Evolutionary conservation across 805 yeast genomes (phyloP).

Genomic region (Candida mattraensis): DNA sequence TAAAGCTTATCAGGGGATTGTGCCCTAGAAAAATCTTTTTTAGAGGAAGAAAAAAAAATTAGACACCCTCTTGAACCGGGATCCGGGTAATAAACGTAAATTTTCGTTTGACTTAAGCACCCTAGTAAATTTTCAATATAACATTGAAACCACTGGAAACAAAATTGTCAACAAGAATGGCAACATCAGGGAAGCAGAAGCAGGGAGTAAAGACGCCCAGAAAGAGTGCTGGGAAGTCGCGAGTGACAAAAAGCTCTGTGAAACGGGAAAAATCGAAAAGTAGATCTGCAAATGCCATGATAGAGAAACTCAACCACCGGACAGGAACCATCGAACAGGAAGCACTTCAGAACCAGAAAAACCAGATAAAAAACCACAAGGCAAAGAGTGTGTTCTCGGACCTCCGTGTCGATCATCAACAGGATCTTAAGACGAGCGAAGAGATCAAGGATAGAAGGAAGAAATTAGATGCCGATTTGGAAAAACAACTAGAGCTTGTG

Average conservation of each 20-base stretch:
- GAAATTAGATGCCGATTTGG: constrained; percentile 41
- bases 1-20: background rate
- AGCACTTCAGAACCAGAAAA: constrained; percentile 14
- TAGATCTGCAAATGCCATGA: constrained; percentile 25
- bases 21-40: too few relatives aligned
- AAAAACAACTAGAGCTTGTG: constrained; percentile 47
- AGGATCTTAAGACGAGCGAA: constrained; percentile 34
- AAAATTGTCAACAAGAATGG: constrained; percentile 5
- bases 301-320: constrained; percentile 29
- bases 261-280: too few relatives aligned
- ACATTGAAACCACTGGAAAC: constrained; percentile 1
- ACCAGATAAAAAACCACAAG: background rate
- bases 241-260: constrained; percentile 23
- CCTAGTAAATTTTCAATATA: background rate
- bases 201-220: constrained; percentile 4
- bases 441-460: constrained; percentile 27
- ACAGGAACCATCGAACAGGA: constrained; percentile 23
- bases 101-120: too few relatives aligned
- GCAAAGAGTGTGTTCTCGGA: constrained; percentile 35
- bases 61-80: too few relatives aligned
- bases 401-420: constrained; percentile 38
- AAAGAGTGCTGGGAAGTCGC: constrained; percentile 13
- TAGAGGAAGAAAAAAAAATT: too few relatives aligned
- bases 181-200: constrained; percentile 6
- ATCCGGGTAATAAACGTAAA: too few relatives aligned